Base-by-base conservation (phyloP, 768 basidiomycete species). In the Butyriboletus loyo region DNA sequence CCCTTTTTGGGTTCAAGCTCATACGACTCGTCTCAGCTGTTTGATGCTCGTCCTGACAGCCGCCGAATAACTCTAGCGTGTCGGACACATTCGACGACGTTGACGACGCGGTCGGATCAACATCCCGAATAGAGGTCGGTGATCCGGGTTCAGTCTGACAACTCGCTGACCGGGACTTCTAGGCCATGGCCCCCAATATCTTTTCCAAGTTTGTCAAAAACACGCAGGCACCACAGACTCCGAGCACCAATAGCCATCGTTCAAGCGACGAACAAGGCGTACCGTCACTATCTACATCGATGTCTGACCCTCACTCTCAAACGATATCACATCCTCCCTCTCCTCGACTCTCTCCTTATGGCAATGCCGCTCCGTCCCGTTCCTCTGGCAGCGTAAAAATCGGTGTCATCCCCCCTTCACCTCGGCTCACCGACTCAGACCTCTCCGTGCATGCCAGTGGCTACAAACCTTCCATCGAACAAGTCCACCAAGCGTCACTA, bases 351-450 rank as follows among this genome's bases (percentile, higher is more conserved):
- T 40, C 49, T 14, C 24, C 41, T 5, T 52, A 59, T 30, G 34
- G 40, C 13, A 35, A 47, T 40, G 10, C 50, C 34, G n/a, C 55
- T 15, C 52, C 52, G 0, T 56, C 54, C 19, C 44, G 45, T 10
- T 63, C 66, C 15, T 28, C 38, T 1, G 58, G 56, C 21, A 69
- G 68, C 53, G 53, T 69, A 11, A 71, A 49, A 47, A 71, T 69
- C 19, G 69, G 68, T 6, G 55, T 69, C 45, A 34, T 69, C 1
- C 69, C 68, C 7, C 68, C 68, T 9, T 69, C 68, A 2, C 68
- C 68, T 9, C 53, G 35, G 6, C 43, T 39, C 15, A 61, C 59
- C 3, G 52, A 55, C 7, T 58, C 64, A 6, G 66, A 66, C 41
- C 13, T 54, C 32, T 59, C 53, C 10, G 14, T 42, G 8, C 42